These are phyloP conservation scores for Brettanomyces anomalus DNA, from an alignment of 805 yeast genomes.

Conservation along the genomic window DNA sequence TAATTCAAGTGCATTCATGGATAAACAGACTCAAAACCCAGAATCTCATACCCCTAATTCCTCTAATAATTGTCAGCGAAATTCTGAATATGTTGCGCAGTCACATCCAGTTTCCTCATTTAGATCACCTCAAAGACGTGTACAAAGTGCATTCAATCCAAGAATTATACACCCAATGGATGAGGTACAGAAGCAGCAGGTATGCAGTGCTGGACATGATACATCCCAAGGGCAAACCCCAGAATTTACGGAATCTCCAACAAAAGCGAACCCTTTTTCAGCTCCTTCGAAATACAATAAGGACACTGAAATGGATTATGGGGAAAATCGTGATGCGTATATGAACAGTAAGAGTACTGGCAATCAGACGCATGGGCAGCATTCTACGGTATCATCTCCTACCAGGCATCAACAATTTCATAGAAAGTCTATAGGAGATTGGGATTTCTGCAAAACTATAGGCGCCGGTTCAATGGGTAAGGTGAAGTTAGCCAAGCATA, in stretches of 20 bases:
- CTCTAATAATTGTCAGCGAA: not conserved
- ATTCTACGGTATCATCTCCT: no score
- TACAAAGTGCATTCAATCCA: conserved; percentile 2
- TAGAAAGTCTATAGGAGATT: conserved; percentile 86
- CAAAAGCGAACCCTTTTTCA: no score
- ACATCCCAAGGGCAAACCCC: no score
- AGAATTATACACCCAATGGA: conserved; percentile 5
- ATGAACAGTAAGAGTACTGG: no score
- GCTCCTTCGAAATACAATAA: no score
- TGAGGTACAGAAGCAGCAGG: conserved; percentile 9
- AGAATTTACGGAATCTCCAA: no score
- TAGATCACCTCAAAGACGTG: not conserved
- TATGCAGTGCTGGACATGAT: conserved; percentile 1
- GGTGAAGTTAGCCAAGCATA: conserved; percentile 87
- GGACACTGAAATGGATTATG: no score
- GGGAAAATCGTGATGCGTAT: no score
- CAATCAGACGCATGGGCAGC: no score
- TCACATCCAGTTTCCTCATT: no score
- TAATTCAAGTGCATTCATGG: conserved; percentile 15
- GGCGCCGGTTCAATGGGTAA: conserved; percentile 99
- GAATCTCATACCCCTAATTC: not conserved
- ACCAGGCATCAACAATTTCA: conserved; percentile 45
- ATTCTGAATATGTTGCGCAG: no score
- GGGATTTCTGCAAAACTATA: conserved; percentile 91
- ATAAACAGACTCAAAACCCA: conserved; percentile 8